These are phyloP conservation scores for Apiospora sp. DNA, from an alignment of 2,329 filamentous ascomycete species.

Conservation along the genomic window DNA sequence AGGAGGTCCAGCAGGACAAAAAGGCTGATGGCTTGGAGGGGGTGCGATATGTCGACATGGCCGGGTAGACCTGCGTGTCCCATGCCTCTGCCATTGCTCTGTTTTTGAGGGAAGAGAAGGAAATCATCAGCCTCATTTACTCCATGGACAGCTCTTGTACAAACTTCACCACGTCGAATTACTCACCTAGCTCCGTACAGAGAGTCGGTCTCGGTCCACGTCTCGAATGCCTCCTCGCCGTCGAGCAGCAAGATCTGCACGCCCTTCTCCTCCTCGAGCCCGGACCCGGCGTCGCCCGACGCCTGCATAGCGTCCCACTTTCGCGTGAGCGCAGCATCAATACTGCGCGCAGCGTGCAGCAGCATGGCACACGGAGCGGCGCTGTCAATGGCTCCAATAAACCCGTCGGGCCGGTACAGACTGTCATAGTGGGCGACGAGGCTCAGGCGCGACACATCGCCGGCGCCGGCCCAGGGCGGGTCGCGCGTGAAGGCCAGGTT, in stretches of 20 bases:
- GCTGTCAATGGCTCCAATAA: conserved; percentile 93
- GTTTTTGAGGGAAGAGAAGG: background rate
- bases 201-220: conserved; percentile 83
- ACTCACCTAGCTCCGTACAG: conserved; percentile 83
- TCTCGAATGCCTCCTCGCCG: conserved; percentile 89
- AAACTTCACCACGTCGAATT: conserved; percentile 30
- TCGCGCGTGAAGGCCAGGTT: conserved; percentile 90
- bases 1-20: conserved; percentile 94
- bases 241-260: conserved; percentile 91
- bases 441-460: conserved; percentile 82
- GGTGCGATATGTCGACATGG: conserved; percentile 77
- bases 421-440: conserved; percentile 95
- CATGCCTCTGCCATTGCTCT: conserved; percentile 81
- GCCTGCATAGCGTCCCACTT: conserved; percentile 82
- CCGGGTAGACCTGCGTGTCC: conserved; percentile 74
- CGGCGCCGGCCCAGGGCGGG: conserved; percentile 76
- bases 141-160: background rate
- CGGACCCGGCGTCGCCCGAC: conserved; percentile 59
- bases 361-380: conserved; percentile 95
- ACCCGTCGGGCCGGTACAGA: conserved; percentile 80
- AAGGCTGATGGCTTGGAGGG: conserved; percentile 80
- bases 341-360: conserved; percentile 81
- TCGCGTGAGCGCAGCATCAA: conserved; percentile 79
- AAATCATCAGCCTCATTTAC: background rate
- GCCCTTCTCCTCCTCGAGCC: conserved; percentile 78